Base-by-base conservation (phyloP, 2,329 filamentous ascomycete genomes). In the Penicillium sp. region DNA sequence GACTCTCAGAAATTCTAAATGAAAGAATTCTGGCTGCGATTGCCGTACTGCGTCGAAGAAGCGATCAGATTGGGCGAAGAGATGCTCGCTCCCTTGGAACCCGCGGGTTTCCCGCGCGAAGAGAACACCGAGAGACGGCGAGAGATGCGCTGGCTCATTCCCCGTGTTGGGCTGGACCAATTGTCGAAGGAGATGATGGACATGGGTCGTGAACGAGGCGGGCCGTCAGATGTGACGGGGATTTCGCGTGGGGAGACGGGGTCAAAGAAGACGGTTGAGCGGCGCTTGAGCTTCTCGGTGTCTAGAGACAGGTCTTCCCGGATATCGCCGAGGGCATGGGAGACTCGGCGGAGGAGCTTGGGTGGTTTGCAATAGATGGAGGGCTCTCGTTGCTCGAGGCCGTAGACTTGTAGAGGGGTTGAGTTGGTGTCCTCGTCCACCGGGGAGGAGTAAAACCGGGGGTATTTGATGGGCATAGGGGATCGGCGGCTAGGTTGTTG, bases 321-420 rank as follows among this genome's bases (percentile, higher is more conserved):
- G 55, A 72, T 72, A 47, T 72, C 70, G 52, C 66, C 70, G 42
- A 73, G 67, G 42, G 67, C 70, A 52, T 72, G 63, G n/a, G 71
- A 73, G 47, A 73, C 61, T 38, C 71, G 66, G 42, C 56, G 62
- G 22, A 73, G 48, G 16, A 70, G 61, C 24, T 64, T 66, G 31
- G 67, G 67, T 24, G 47, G 46, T 36, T 62, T 64, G 40, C 68
- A 60, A 22, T 54, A 45, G 49, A 73, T 66, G 5, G 71, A 73
- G 31, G 68, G 66, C 27, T 67, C 66, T 48, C 71, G 69, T 54
- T 68, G 62, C 44, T 73, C 70, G 43, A 69, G 56, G 54, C 71
- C 71, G 51, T 73, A 73, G 39, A 67, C 27, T 34, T 71, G 59
- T 1, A 71, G 47, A 2, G 71, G 71, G 18, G 67, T 73, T 27